Base-by-base conservation (phyloP, 1,284 basidiomycete genomes). In the Pseudozyma tsukubaensis region DNA sequence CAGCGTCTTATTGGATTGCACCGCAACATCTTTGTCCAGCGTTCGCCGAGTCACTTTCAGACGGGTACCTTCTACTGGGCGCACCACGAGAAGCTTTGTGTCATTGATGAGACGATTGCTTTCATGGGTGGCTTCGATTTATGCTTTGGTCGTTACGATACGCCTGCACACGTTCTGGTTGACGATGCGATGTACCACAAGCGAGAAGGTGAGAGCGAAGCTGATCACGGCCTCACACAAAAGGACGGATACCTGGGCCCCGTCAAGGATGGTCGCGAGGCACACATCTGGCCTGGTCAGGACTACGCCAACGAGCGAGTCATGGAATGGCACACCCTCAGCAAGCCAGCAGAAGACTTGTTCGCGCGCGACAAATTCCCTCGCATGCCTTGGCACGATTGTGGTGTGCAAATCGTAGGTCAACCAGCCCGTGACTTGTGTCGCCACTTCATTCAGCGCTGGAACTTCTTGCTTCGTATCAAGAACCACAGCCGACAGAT, bases 361-460 rank as follows among this genome's bases (percentile, higher is more conserved):
- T 94, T 97, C 80, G 93, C 97, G 79, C 90, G 97, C 44, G 86
- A 88, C 8, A 95, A 92, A 84, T 89, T 93, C 29, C 93, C 96
- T 1, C 89, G 97, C 32, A 98, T 99, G 94, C 95, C 97, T 24
- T 99, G 96, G 96, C 97, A 99, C 85, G 97, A 99, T 82, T 92
- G 97, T 24, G 93, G 91, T 0, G 88, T 98, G 86, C 97, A 99
- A 85, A 89, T 99, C 32, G 92, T 98, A 16, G 97, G 97, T 3
- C 95, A 97, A 83, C 97, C 97, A 29, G 94, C 96, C 18, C 89
- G 97, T 34, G 97, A 99, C 85, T 86, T 99, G 9, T 93, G 92
- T 66, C 90, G 97, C 42, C 97, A 99, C 86, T 99, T 99, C 79
- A 90, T 94, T 32, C 93, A 98, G 85, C 89, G 95, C 88, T 93